Conservation (phyloP, 1,139 yeast species). For the Kodamaea anthophila region DNA sequence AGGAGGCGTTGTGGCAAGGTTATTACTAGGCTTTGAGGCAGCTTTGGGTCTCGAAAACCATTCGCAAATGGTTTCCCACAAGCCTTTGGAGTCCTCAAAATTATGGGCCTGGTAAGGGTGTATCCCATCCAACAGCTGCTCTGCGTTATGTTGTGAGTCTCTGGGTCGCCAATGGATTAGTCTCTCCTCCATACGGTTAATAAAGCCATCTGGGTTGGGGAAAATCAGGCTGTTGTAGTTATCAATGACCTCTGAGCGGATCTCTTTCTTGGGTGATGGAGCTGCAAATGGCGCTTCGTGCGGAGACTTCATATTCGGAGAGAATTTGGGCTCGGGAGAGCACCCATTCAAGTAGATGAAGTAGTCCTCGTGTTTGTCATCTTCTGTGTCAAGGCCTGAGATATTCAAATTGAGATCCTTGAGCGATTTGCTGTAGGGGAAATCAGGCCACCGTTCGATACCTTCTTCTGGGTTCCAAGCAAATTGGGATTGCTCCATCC, state of each 20-base stretch:
- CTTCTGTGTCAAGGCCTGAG: no score
- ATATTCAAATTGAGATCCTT: no score
- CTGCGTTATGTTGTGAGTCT: slow-evolving; percentile 36
- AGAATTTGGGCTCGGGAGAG: slow-evolving; percentile 7
- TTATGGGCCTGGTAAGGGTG: slow-evolving; percentile 33
- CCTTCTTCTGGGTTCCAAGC: neutral
- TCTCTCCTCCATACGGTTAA: slow-evolving; percentile 44
- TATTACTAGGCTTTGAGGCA: neutral
- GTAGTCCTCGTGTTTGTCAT: slow-evolving; percentile 7
- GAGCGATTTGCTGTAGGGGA: slow-evolving; percentile 1
- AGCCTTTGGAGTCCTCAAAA: neutral
- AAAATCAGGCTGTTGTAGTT: slow-evolving; percentile 11
- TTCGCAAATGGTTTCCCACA: slow-evolving; percentile 1
- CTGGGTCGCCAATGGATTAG: slow-evolving; percentile 49
- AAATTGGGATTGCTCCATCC: neutral
- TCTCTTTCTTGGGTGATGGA: neutral
- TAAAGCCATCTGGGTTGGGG: slow-evolving; percentile 16
- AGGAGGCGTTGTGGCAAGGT: neutral
- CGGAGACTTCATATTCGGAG: slow-evolving; percentile 7
- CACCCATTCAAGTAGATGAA: slow-evolving; percentile 4
- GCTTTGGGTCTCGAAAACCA: slow-evolving; percentile 4
- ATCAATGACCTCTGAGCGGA: slow-evolving; percentile 6
- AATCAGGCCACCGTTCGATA: neutral
- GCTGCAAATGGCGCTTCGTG: slow-evolving; percentile 9
- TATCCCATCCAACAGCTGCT: slow-evolving; percentile 26